phyloP scores from a whole-genome alignment of 2,329 filamentous ascomycete genomes.

The Lecanoromycetidae sp. region DNA sequence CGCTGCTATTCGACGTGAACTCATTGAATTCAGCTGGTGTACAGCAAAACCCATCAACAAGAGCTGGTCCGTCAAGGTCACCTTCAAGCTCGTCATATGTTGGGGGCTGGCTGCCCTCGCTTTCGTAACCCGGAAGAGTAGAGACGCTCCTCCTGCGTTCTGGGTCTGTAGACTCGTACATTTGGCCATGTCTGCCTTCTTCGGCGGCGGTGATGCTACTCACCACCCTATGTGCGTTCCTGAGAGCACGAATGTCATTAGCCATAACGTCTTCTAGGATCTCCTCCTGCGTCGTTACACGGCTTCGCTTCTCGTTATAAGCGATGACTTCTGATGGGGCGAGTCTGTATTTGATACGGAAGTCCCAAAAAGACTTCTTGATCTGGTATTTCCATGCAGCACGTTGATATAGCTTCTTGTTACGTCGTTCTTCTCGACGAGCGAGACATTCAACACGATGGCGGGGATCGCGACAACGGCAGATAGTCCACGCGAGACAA shows the following conservation, averaged over 20 bases:
- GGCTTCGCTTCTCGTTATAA: conserved; percentile 39
- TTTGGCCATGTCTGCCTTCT: conserved; percentile 21
- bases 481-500: conserved; percentile 32
- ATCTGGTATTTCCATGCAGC: conserved; percentile 41
- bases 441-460: conserved; percentile 42
- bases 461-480: conserved; percentile 39
- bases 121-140: conserved; percentile 20
- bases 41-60: conserved; percentile 35
- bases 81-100: conserved; percentile 31
- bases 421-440: conserved; percentile 42
- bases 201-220: conserved; percentile 35
- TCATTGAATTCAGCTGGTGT: conserved; percentile 23
- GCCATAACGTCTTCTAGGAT: conserved; percentile 36
- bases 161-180: conserved; percentile 9
- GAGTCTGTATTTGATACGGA: conserved; percentile 25
- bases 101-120: conserved; percentile 26
- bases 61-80: conserved; percentile 25
- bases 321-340: conserved; percentile 22
- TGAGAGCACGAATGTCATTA: conserved; percentile 39
- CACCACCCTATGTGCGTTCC: conserved; percentile 39
- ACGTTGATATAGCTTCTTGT: conserved; percentile 39
- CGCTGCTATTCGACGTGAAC: conserved; percentile 30
- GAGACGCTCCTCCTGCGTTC: conserved; percentile 20
- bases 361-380: conserved; percentile 37
- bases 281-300: conserved; percentile 36